phyloP scores from a whole-genome alignment of 1,284 basidiomycete genomes.

The Vanrija pseudolonga region DNA sequence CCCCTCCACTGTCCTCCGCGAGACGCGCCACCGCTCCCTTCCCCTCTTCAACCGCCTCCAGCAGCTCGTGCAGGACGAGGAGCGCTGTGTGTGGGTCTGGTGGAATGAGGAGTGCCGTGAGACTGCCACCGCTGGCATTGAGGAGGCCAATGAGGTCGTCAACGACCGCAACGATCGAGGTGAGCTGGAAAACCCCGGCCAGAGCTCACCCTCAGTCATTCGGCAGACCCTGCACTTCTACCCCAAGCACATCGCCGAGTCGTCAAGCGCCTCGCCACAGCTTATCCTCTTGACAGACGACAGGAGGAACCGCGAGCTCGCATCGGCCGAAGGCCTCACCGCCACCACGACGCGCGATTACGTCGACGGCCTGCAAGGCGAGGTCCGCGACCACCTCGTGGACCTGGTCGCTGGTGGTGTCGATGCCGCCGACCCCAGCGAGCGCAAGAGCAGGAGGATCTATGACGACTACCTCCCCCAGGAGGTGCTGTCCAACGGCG shows the following conservation, averaged over 20 bases:
- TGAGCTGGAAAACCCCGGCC: slow-evolving; percentile 36
- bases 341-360: slow-evolving; percentile 69
- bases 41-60: slow-evolving; percentile 90
- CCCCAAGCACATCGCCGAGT: slow-evolving; percentile 62
- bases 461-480: slow-evolving; percentile 81
- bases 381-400: slow-evolving; percentile 57
- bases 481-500: slow-evolving; percentile 70
- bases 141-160: slow-evolving; percentile 50
- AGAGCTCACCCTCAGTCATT: slow-evolving; percentile 59
- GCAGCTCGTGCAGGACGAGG: slow-evolving; percentile 72
- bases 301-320: slow-evolving; percentile 73
- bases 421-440: slow-evolving; percentile 51
- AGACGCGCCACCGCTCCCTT: slow-evolving; percentile 90
- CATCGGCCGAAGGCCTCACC: slow-evolving; percentile 64
- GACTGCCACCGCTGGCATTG: slow-evolving; percentile 36
- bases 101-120: slow-evolving; percentile 83
- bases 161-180: slow-evolving; percentile 93
- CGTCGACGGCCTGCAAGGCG: slow-evolving; percentile 65
- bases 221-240: slow-evolving; percentile 83
- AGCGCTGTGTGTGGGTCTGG: slow-evolving; percentile 73
- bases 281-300: slow-evolving; percentile 87
- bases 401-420: slow-evolving; percentile 72
- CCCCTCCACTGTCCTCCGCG: slow-evolving; percentile 91
- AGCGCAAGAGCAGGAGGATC: slow-evolving; percentile 56
- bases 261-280: slow-evolving; percentile 56